These are phyloP conservation scores for Wickerhamiella occidentalis DNA, from an alignment of 805 yeast genomes.

Conservation along the genomic window DNA sequence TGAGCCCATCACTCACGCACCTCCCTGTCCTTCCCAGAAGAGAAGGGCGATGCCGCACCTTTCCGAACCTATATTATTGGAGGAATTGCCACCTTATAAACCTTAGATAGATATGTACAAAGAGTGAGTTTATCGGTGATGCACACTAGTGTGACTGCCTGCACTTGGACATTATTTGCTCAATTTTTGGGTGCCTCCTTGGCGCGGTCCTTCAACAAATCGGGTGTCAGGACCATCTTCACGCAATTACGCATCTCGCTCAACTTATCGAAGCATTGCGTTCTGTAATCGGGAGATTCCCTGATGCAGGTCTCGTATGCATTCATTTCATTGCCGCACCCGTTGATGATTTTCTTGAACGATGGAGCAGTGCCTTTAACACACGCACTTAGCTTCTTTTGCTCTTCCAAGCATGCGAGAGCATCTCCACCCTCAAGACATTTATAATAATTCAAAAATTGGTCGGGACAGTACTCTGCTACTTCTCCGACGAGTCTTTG, in stretches of 20 bases:
- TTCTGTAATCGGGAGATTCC: conserved; percentile 34
- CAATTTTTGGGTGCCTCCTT: too few relatives aligned
- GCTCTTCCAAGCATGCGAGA: conserved; percentile 41
- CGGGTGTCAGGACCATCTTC: conserved; percentile 19
- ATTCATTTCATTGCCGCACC: conserved; percentile 46
- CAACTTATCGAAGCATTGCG: conserved; percentile 43
- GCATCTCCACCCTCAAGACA: conserved; percentile 52
- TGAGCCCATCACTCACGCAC: too few relatives aligned
- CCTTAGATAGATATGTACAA: not conserved
- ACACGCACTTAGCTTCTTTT: conserved; percentile 46
- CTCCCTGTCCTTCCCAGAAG: too few relatives aligned
- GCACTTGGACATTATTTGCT: too few relatives aligned
- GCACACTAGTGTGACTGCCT: too few relatives aligned
- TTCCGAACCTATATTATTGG: not conserved
- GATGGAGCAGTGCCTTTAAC: conserved; percentile 56
- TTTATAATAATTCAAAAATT: conserved; percentile 59
- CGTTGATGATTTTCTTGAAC: conserved; percentile 51
- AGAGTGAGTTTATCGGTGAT: not conserved
- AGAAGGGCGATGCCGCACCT: too few relatives aligned
- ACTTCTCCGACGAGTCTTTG: conserved; percentile 67
- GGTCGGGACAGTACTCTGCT: conserved; percentile 62
- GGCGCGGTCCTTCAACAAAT: not conserved
- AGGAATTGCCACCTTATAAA: not conserved
- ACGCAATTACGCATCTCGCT: conserved; percentile 56
- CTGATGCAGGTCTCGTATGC: conserved; percentile 56